Evolutionary conservation across 768 basidiomycete genomes (phyloP).

Genomic region (Tylopilus felleus): DNA sequence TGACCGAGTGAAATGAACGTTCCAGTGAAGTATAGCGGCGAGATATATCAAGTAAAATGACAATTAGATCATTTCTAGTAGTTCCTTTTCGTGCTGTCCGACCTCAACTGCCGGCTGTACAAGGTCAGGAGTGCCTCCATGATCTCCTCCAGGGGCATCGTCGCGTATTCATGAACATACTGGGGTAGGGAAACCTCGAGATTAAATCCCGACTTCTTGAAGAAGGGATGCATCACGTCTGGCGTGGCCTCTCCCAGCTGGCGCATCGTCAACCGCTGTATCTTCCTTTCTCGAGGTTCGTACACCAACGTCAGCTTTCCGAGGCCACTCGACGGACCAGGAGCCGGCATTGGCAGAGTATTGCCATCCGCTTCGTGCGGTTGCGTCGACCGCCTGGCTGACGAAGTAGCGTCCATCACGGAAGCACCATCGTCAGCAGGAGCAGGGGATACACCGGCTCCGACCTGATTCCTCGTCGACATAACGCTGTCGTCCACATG

Average conservation of each 20-base stretch:
- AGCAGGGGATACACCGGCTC: background rate
- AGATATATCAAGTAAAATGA: background rate
- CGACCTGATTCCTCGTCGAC: constrained; percentile 9
- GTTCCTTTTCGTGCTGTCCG: constrained; percentile 19
- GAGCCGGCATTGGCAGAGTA: background rate
- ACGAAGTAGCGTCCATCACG: constrained; percentile 1
- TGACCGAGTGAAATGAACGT: background rate
- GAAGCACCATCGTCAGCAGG: constrained; percentile 9
- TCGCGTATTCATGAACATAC: constrained; percentile 84
- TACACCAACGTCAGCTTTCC: constrained; percentile 42
- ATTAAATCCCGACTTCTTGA: constrained; percentile 80
- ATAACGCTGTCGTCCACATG: constrained; percentile 9
- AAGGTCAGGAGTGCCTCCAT: constrained; percentile 75
- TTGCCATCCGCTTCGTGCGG: constrained; percentile 15
- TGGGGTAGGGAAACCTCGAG: constrained; percentile 82
- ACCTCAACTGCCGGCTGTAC: constrained; percentile 70
- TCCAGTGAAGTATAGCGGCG: background rate
- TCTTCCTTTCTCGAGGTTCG: constrained; percentile 54
- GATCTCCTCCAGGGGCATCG: constrained; percentile 78
- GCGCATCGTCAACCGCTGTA: constrained; percentile 79
- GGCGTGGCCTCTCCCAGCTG: constrained; percentile 88
- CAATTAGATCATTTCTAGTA: background rate
- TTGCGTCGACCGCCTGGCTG: constrained; percentile 13
- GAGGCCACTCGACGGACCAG: background rate
- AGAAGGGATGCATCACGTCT: constrained; percentile 84